Evolutionary conservation across 164 flowering plant genomes (phyloP), one percentile per base, ranked within the genome.

Genomic region (Tetracentron sinense): DNA sequence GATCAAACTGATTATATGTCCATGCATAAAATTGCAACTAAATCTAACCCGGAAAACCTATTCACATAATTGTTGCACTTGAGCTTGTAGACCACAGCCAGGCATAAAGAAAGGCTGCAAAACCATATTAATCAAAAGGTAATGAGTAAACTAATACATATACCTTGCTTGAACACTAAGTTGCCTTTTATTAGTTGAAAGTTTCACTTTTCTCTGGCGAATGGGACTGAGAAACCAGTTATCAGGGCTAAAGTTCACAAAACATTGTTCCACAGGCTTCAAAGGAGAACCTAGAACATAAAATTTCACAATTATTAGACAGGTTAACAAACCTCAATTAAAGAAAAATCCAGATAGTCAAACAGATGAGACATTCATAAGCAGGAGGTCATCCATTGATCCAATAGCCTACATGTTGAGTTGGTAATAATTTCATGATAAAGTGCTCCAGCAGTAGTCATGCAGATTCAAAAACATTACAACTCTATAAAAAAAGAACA

Each of bases 111-210:
- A 54, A 14, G 7, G 22, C 29, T 15, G 42, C 3, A 30, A 26
- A 35, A 20, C 21, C 17, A 30, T 47, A 68, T 16, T 14, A 44
- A 22, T 3, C n/a, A 55, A 21, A 25, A 51, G 27, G 42, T 19
- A 58, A 65, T 22, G 21, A 54, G 50, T 38, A 56, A 42, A 28
- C 42, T n/a, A 33, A 51, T 69, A 85, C 85, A 84, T 71, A 44
- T 81, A 80, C 11, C 56, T 66, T 57, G 96, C 90, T 67, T 77
- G 72, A 72, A 90, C 76, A 17, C 66, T 58, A 19, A 85, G 74
- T 14, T 68, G 7, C 61, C 81, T 74, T 61, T 71, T 82, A 25
- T 63, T 42, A 53, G 65, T 35, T 42, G 75, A 62, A 56, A 62
- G 29, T 33, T 58, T 77, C 20, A 54, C 50, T 53, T 72, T 74